A percentile compares a stretch with the other conserved stretches of the same genome.
Evolutionary conservation across 768 basidiomycete species (phyloP).

Genomic region (Candolleomyces eurysporus): DNA sequence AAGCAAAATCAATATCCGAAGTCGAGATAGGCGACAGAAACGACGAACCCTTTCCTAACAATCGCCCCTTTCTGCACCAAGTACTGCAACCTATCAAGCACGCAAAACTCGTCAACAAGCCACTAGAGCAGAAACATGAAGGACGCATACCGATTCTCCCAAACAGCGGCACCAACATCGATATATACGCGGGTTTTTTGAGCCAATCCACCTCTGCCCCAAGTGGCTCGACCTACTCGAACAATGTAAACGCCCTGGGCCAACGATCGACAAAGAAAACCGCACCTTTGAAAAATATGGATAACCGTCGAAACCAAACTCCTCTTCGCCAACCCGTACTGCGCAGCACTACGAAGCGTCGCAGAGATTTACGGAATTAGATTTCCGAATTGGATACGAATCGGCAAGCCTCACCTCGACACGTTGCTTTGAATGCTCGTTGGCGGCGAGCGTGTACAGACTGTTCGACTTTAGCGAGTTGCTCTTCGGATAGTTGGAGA

Average conservation of each 20-base stretch:
- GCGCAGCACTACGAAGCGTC: not conserved
- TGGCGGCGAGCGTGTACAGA: constrained; percentile 57
- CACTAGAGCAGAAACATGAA: not conserved
- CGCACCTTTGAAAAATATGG: constrained; percentile 81
- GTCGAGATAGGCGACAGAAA: too few relatives aligned
- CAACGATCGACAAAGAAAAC: constrained; percentile 6
- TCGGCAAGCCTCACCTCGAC: constrained; percentile 54
- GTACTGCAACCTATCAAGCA: too few relatives aligned
- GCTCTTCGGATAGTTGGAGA: constrained; percentile 69
- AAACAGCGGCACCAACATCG: constrained; percentile 72
- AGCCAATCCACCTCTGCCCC: constrained; percentile 83
- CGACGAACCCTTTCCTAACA: too few relatives aligned
- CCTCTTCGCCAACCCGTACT: too few relatives aligned
- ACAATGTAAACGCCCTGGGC: not conserved
- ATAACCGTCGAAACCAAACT: too few relatives aligned
- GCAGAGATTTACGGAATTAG: constrained; percentile 18
- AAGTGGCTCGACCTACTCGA: constrained; percentile 70
- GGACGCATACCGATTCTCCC: constrained; percentile 70
- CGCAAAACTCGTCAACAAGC: constrained; percentile 14
- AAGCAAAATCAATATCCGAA: constrained; percentile 12
- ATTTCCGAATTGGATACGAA: too few relatives aligned
- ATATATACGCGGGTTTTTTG: constrained; percentile 85
- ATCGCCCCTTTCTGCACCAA: too few relatives aligned
- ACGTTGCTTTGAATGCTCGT: constrained; percentile 78
- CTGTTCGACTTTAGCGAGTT: constrained; percentile 25